Evolutionary conservation across 164 flowering plant species (phyloP).

Genomic region (Piper betle): DNA sequence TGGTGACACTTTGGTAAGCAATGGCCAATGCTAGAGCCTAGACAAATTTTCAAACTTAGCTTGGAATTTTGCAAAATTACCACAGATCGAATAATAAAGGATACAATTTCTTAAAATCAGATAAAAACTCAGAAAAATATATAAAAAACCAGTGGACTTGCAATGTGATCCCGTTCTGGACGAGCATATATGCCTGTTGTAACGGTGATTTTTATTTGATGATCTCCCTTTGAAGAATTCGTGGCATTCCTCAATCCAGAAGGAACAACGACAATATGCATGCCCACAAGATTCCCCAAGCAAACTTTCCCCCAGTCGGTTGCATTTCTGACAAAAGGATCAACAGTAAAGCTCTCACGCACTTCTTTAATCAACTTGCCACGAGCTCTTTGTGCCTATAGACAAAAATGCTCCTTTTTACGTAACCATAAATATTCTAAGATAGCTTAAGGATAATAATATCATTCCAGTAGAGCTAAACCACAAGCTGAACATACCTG

Average conservation of each 20-base stretch:
- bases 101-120: neutral
- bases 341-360: constrained; percentile 52
- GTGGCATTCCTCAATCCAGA: constrained; percentile 47
- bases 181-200: constrained; percentile 83
- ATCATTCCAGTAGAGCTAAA: neutral
- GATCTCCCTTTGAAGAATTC: constrained; percentile 32
- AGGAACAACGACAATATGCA: constrained; percentile 76
- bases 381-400: constrained; percentile 87
- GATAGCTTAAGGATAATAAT: neutral
- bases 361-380: constrained; percentile 66
- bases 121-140: too few relatives aligned
- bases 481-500: constrained; percentile 32
- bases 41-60: constrained; percentile 1
- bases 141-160: constrained; percentile 20
- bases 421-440: neutral
- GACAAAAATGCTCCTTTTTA: neutral
- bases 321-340: constrained; percentile 80
- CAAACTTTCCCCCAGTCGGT: constrained; percentile 93
- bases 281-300: constrained; percentile 79
- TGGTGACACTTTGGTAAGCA: constrained; percentile 73
- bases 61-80: neutral
- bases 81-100: neutral
- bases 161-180: constrained; percentile 70
- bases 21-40: constrained; percentile 89
- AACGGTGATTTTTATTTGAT: constrained; percentile 46